Evolutionary conservation across 305 asterid genomes (phyloP).

Genomic region (Rubia peregrina): DNA sequence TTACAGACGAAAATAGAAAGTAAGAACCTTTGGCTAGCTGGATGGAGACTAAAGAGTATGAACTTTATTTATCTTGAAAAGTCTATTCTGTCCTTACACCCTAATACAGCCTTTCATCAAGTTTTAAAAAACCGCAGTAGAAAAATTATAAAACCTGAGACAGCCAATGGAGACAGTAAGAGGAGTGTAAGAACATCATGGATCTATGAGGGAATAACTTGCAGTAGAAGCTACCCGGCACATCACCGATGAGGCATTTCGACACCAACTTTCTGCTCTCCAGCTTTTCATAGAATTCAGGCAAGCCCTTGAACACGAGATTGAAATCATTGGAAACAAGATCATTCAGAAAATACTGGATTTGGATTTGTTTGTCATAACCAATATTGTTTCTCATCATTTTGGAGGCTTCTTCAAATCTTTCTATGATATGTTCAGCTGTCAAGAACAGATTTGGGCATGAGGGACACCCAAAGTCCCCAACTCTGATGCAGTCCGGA

Average conservation of each 20-base stretch:
- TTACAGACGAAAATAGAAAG: too few relatives aligned
- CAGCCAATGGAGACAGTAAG: conserved; percentile 35
- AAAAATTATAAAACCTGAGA: conserved; percentile 22
- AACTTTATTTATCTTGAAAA: too few relatives aligned
- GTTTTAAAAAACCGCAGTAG: too few relatives aligned
- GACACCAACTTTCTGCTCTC: not conserved
- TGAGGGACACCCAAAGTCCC: conserved; percentile 56
- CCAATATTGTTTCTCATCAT: not conserved
- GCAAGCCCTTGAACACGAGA: conserved; percentile 27
- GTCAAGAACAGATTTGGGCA: conserved; percentile 44
- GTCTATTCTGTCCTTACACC: too few relatives aligned
- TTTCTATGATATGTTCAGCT: conserved; percentile 24
- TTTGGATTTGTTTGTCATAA: conserved; percentile 24
- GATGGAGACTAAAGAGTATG: too few relatives aligned
- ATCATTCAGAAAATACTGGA: conserved; percentile 38
- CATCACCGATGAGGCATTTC: conserved; percentile 17
- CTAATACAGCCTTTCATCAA: too few relatives aligned
- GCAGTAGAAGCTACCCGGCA: conserved; percentile 30
- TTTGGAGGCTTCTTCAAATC: conserved; percentile 12
- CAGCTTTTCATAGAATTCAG: conserved; percentile 1
- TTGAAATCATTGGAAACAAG: conserved; percentile 59
- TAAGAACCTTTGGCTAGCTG: too few relatives aligned
- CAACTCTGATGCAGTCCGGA: conserved; percentile 3
- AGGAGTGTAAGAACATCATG: conserved; percentile 30
- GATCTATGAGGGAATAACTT: conserved; percentile 21